These are phyloP conservation scores for Penicillium robsamsonii DNA, from an alignment of 495 filamentous ascomycete genomes.

Conservation along the genomic window DNA sequence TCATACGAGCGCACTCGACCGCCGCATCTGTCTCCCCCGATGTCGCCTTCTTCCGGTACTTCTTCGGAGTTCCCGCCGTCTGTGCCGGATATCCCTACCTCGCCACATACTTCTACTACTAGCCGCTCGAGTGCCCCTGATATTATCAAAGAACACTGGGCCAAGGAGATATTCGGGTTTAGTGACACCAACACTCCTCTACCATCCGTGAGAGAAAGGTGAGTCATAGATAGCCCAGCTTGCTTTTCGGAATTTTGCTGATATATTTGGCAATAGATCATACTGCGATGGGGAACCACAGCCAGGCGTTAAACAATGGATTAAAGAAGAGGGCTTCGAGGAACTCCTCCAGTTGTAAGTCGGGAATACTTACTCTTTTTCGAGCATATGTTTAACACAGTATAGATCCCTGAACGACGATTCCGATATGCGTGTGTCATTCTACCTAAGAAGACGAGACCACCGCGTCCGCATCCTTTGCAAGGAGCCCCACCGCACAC, in stretches of 20 bases:
- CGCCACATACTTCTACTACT: slow-evolving; percentile 41
- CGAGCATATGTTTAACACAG: slow-evolving; percentile 2
- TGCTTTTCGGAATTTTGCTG: not conserved
- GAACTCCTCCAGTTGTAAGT: slow-evolving; percentile 48
- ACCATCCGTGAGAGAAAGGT: slow-evolving; percentile 40
- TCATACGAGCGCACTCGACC: slow-evolving; percentile 44
- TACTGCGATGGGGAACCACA: slow-evolving; percentile 48
- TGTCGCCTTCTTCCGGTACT: slow-evolving; percentile 34
- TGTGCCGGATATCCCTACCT: slow-evolving; percentile 33
- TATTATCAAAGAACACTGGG: slow-evolving; percentile 49
- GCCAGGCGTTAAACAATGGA: slow-evolving; percentile 33
- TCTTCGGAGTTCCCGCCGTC: slow-evolving; percentile 11
- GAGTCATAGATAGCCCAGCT: slow-evolving; percentile 12
- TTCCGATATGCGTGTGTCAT: slow-evolving; percentile 51
- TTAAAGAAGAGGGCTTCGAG: slow-evolving; percentile 39
- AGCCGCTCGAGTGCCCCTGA: slow-evolving; percentile 36
- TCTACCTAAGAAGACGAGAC: slow-evolving; percentile 55
- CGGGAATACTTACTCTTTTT: not conserved
- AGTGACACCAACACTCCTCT: slow-evolving; percentile 41
- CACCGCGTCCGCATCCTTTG: slow-evolving; percentile 58
- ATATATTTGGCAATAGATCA: slow-evolving; percentile 34
- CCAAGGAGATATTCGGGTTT: slow-evolving; percentile 47
- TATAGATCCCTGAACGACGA: slow-evolving; percentile 38
- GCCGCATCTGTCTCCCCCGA: slow-evolving; percentile 29
- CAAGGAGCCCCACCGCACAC: slow-evolving; percentile 39